Evolutionary conservation across 176 grass and related monocot genomes (phyloP), one percentile per base, ranked within the genome.

Genomic region (Elymus sibiricus): DNA sequence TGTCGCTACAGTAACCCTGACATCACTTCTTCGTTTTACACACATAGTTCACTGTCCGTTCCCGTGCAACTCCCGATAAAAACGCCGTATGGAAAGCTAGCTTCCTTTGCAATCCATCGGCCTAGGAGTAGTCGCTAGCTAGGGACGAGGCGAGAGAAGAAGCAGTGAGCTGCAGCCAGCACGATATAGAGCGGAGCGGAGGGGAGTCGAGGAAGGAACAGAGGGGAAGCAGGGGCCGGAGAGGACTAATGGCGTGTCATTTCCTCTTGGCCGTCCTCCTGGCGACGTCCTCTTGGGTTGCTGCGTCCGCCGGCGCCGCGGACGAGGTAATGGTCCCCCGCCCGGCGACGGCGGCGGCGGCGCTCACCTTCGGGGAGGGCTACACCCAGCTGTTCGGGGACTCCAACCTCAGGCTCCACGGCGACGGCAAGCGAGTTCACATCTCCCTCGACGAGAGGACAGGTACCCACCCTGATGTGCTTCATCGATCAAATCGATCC

Each of bases 341-440:
- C 25, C 86, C 19, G 64, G 26, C 12, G 11, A 8, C 69, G 19
- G 56, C 84, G 22, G 73, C 90, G 64, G 25, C 75, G 74, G 73
- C 87, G 15, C 85, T 98, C 83, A 88, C 93, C 40, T 98, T 98
- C 76, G 65, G 86, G 15, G 93, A 95, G 19, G 93, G 91, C 3
- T 98, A 98, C 79, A 95, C 93, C 32, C 93, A 95, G 91, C 87
- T 95, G 64, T 98, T 98, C 84, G 95, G 93, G 12, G 95, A 95
- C 90, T 85, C 91, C 84, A 98, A 98, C 76, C 91, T 98, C 79
- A 86, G 87, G 80, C 91, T 98, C 83, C 93, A 93, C 83, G 83
- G 91, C 35, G 89, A 74, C 62, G 95, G 95, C 9, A 92, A 71
- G 79, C 76, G 77, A 3, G 91, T 98, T 25, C 95, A 87, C 87